Conservation (phyloP, 345 rosid species). For the Gossypium thurberi region DNA sequence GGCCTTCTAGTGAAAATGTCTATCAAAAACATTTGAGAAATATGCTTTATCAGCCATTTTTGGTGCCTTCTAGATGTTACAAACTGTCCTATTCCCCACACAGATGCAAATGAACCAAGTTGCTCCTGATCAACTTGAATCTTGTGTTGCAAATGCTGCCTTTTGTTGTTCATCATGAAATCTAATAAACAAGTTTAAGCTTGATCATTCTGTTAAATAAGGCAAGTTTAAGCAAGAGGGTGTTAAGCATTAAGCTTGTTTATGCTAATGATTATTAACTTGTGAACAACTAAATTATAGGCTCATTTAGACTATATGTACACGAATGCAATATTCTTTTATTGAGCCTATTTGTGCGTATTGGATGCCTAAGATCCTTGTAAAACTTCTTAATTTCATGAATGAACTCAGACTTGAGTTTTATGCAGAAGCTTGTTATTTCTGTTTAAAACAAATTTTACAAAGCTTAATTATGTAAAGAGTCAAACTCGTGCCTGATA, state of each 20-base stretch:
- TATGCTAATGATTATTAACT: not conserved
- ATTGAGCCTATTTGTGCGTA: not conserved
- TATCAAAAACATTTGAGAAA: not conserved
- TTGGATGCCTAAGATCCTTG: not conserved
- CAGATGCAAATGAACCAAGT: not conserved
- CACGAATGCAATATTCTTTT: not conserved
- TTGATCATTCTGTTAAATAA: not conserved
- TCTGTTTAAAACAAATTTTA: not conserved
- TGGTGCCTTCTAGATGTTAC: not conserved
- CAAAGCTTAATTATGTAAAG: not conserved
- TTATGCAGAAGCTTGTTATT: conserved; percentile 12
- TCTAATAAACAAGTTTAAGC: not conserved
- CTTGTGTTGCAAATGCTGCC: not conserved
- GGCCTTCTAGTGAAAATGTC: not conserved
- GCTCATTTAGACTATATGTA: not conserved
- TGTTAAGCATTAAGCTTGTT: not conserved
- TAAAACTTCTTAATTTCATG: not conserved
- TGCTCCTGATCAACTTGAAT: conserved; percentile 5
- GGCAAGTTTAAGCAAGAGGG: not conserved
- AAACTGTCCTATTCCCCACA: not conserved
- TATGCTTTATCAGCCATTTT: not conserved
- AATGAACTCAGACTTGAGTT: not conserved
- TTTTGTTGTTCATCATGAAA: not conserved
- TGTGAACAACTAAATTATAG: not conserved
- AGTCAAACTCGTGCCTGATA: not conserved